Conservation (phyloP, 2,329 filamentous ascomycete genomes). For the Monilinia laxa region DNA sequence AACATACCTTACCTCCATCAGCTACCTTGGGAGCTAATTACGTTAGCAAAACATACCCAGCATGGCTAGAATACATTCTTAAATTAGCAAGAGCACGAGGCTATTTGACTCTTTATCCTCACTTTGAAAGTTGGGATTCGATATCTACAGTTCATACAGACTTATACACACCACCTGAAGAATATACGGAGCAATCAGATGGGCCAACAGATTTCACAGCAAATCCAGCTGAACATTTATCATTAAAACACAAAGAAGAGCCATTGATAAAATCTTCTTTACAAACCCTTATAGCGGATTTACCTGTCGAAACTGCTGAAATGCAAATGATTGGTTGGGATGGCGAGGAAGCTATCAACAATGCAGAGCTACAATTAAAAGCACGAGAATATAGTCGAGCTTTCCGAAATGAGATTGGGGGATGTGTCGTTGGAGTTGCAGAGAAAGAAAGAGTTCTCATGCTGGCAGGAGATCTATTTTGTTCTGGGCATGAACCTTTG, state of each 20-base stretch:
- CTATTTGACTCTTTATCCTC: constrained; percentile 79
- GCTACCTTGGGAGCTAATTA: constrained; percentile 52
- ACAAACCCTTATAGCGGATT: constrained; percentile 49
- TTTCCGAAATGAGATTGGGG: constrained; percentile 67
- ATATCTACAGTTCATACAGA: constrained; percentile 78
- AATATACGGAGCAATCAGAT: constrained; percentile 44
- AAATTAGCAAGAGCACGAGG: constrained; percentile 74
- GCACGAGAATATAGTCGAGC: constrained; percentile 53
- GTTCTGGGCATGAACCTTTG: constrained; percentile 30
- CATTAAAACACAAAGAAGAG: constrained; percentile 34
- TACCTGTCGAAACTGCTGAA: constrained; percentile 46
- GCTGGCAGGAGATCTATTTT: constrained; percentile 36
- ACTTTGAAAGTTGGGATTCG: constrained; percentile 46
- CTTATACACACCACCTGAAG: constrained; percentile 70
- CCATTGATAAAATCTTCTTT: constrained; percentile 50
- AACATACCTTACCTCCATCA: constrained; percentile 42
- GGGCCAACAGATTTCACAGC: constrained; percentile 34
- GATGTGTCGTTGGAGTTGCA: constrained; percentile 48
- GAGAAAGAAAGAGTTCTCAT: constrained; percentile 28
- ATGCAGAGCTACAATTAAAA: constrained; percentile 45
- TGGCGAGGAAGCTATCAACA: constrained; percentile 50
- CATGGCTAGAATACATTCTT: constrained; percentile 76
- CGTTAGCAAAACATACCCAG: constrained; percentile 67
- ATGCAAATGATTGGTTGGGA: constrained; percentile 65
- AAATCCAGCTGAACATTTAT: constrained; percentile 35